Evolutionary conservation across 2,329 filamentous ascomycete genomes (phyloP), one percentile per base, ranked within the genome.

Genomic region (Pyrenochaeta sp.): DNA sequence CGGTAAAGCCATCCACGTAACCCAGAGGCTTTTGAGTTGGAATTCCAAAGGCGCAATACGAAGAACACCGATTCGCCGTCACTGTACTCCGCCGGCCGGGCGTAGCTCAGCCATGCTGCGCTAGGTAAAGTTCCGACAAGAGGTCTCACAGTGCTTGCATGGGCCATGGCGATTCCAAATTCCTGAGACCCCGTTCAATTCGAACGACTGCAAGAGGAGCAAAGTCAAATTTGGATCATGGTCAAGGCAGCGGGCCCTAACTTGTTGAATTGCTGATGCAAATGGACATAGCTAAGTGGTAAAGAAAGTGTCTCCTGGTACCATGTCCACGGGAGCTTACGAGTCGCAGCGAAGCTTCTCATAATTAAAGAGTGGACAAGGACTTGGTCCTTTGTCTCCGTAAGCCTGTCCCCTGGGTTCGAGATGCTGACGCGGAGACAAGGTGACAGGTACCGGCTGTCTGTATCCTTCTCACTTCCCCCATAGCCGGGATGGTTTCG

Each of bases 351-450:
- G 42, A 47, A 37, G 42, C 48, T 51, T 56, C 44, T 58, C 44
- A 31, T 35, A 12, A n/a, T 23, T 33, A 30, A 47, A 30, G n/a
- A 11, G 47, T 47, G 44, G 50, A 42, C 12, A 36, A 36, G 44
- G 51, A 45, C 21, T 30, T 48, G 39, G 47, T 45, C 42, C 49
- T 44, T 41, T 9, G 45, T 36, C 40, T 31, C 54, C 44, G 29
- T 47, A 46, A 45, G 44, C 37, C 44, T 51, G 47, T 55, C 31
- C 44, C 33, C 41, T 56, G 49, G 49, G 47, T 47, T 29, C 15
- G 45, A 51, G 20, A 58, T 64, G 67, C 68, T 72, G 62, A 69
- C 58, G 54, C 54, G 44, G 50, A 44, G 51, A 58, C 50, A 54
- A 61, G 53, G 52, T 44, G 58, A 66, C 59, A 47, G 45, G 42